A percentile compares a stretch with the other conserved stretches of the same genome.
These are phyloP conservation scores for Vickermania ingenoplastis DNA, from an alignment of 208 protist species.

Conservation along the genomic window DNA sequence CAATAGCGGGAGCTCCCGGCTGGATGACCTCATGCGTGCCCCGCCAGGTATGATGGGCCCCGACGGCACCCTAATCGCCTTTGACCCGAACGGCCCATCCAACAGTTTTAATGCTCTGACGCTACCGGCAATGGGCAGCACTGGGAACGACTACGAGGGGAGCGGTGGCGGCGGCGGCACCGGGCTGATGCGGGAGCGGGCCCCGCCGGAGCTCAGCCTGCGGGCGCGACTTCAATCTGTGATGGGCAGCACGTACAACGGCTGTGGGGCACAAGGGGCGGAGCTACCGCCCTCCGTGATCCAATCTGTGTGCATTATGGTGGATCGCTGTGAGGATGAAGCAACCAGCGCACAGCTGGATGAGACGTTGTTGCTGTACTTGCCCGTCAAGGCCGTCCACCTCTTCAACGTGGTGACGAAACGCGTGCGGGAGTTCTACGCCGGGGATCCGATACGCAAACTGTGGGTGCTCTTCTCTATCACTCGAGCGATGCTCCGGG, in stretches of 20 bases:
- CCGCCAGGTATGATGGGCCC: slow-evolving; percentile 15
- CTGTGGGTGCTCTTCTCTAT: slow-evolving; percentile 67
- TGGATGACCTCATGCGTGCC: slow-evolving; percentile 37
- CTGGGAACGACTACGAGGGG: slow-evolving; percentile 10
- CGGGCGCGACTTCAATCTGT: slow-evolving; percentile 63
- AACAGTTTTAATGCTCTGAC: slow-evolving; percentile 18
- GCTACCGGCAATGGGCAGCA: slow-evolving; percentile 51
- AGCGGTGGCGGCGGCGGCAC: slow-evolving; percentile 8
- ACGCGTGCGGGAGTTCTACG: slow-evolving; percentile 62
- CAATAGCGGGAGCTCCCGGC: slow-evolving; percentile 14
- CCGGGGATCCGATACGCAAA: slow-evolving; percentile 75
- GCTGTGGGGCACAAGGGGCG: slow-evolving; percentile 38
- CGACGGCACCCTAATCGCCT: slow-evolving; percentile 25
- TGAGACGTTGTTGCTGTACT: slow-evolving; percentile 46
- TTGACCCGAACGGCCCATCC: slow-evolving; percentile 9
- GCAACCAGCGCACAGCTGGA: slow-evolving; percentile 37
- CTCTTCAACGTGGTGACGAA: slow-evolving; percentile 75
- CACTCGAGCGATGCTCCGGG: slow-evolving; percentile 59
- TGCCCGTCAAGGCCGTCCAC: slow-evolving; percentile 54
- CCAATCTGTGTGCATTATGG: slow-evolving; percentile 48
- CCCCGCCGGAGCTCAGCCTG: slow-evolving; percentile 48
- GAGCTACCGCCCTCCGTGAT: slow-evolving; percentile 63
- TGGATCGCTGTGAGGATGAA: slow-evolving; percentile 65
- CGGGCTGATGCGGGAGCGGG: slow-evolving; percentile 41
- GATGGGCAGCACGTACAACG: slow-evolving; percentile 60